Evolutionary conservation across 2,329 filamentous ascomycete species (phyloP).

Genomic region (Aspergillus sp.): DNA sequence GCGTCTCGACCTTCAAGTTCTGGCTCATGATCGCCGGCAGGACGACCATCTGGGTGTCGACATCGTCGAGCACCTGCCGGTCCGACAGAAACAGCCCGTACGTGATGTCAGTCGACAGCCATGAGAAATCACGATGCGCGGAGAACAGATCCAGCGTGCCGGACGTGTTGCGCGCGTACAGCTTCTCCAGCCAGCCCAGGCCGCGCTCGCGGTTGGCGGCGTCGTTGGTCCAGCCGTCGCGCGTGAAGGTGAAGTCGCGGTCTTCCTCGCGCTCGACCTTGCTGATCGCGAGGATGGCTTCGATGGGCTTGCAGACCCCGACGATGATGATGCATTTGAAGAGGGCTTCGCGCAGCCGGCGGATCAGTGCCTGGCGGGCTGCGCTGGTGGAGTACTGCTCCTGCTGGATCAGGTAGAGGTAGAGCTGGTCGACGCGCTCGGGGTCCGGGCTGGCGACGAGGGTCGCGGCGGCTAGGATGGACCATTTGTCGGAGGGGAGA

Average conservation of each 20-base stretch:
- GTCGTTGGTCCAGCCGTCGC: conserved; percentile 60
- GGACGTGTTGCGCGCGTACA: conserved; percentile 53
- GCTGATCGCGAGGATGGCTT: conserved; percentile 58
- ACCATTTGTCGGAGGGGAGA: conserved; percentile 30
- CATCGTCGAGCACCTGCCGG: conserved; percentile 37
- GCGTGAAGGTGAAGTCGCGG: conserved; percentile 54
- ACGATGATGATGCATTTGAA: conserved; percentile 59
- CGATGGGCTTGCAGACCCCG: conserved; percentile 63
- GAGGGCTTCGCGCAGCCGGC: conserved; percentile 54
- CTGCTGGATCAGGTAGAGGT: conserved; percentile 54
- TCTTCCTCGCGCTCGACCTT: conserved; percentile 56
- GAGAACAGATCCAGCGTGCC: conserved; percentile 31
- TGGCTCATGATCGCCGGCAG: conserved; percentile 47
- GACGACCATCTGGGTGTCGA: conserved; percentile 47
- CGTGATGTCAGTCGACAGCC: conserved; percentile 70
- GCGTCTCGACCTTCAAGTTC: conserved; percentile 40
- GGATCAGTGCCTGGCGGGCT: conserved; percentile 34
- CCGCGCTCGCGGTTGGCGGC: conserved; percentile 55
- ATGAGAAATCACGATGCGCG: conserved; percentile 55
- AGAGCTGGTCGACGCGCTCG: conserved; percentile 53
- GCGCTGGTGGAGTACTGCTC: conserved; percentile 40
- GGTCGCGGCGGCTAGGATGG: conserved; percentile 41
- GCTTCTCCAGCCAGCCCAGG: conserved; percentile 54
- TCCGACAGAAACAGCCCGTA: conserved; percentile 59
- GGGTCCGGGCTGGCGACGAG: conserved; percentile 53